phyloP scores from a whole-genome alignment of 2,329 filamentous ascomycete genomes.

The Fusarium phyllophilum region DNA sequence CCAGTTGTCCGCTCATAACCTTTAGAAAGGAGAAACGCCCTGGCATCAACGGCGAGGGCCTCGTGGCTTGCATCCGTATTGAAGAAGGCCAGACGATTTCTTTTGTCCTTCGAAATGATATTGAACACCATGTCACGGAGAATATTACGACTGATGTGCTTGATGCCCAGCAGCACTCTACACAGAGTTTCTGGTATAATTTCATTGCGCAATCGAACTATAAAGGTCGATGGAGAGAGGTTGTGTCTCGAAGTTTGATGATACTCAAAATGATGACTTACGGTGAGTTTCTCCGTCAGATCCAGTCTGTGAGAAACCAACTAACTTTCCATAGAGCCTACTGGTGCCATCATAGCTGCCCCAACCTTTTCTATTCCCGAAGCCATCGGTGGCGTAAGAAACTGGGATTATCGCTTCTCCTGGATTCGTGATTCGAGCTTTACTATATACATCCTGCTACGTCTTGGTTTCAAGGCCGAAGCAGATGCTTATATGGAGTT shows the following conservation, averaged over 20 bases:
- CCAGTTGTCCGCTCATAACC: conserved; percentile 60
- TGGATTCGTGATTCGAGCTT: conserved; percentile 84
- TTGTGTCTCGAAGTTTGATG: conserved; percentile 76
- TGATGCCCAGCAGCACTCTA: conserved; percentile 73
- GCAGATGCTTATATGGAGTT: conserved; percentile 83
- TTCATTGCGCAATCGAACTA: conserved; percentile 79
- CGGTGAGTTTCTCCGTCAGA: conserved; percentile 36
- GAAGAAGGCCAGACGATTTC: conserved; percentile 75
- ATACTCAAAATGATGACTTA: conserved; percentile 81
- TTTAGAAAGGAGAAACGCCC: conserved; percentile 65
- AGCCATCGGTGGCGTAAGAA: conserved; percentile 73
- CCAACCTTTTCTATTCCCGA: conserved; percentile 83
- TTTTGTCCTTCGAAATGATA: conserved; percentile 73
- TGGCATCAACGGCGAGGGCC: conserved; percentile 68
- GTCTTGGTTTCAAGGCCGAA: conserved; percentile 79
- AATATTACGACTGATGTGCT: conserved; percentile 68
- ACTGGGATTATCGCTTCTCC: conserved; percentile 80
- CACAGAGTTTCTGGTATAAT: conserved; percentile 76
- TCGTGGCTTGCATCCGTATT: conserved; percentile 68
- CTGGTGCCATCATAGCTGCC: conserved; percentile 79
- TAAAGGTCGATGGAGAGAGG: conserved; percentile 77
- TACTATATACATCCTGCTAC: conserved; percentile 80
- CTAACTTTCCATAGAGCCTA: conserved; percentile 65
- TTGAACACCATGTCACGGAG: conserved; percentile 65
- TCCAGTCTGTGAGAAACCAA: no score